Evolutionary conservation across 2,329 filamentous ascomycete genomes (phyloP).

Genomic region (Epichloe elymi): DNA sequence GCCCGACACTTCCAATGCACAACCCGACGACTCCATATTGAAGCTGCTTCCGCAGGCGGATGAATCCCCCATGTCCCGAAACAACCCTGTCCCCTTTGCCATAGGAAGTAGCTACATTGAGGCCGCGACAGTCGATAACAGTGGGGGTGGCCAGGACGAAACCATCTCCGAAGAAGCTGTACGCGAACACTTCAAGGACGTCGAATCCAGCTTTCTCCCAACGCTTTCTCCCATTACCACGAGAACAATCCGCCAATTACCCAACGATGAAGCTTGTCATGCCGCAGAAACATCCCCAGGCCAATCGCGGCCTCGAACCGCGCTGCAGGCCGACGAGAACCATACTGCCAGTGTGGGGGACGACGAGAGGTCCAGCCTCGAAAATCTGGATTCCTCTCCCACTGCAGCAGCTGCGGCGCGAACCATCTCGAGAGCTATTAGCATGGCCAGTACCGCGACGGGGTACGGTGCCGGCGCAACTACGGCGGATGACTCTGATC

Average conservation of each 20-base stretch:
- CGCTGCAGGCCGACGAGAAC: slow-evolving; percentile 5
- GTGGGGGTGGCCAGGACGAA: slow-evolving; percentile 23
- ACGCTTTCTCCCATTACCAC: slow-evolving; percentile 42
- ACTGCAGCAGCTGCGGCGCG: slow-evolving; percentile 41
- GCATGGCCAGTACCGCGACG: slow-evolving; percentile 25
- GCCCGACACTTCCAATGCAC: neutral
- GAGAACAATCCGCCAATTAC: slow-evolving; percentile 23
- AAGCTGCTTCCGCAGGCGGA: slow-evolving; percentile 9
- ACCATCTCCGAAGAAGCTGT: slow-evolving; percentile 40
- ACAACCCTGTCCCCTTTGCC: neutral
- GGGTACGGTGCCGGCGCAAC: slow-evolving; percentile 2
- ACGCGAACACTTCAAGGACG: slow-evolving; percentile 44
- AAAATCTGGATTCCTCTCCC: slow-evolving; percentile 43
- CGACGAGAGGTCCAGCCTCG: slow-evolving; percentile 36
- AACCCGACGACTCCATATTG: slow-evolving; percentile 7
- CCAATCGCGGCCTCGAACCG: slow-evolving; percentile 17
- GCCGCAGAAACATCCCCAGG: slow-evolving; percentile 37
- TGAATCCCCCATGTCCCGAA: slow-evolving; percentile 4
- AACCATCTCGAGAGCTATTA: slow-evolving; percentile 38
- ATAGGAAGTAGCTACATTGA: slow-evolving; percentile 31
- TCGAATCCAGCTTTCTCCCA: slow-evolving; percentile 53
- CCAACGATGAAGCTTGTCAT: slow-evolving; percentile 35
- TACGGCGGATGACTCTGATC: slow-evolving; percentile 9
- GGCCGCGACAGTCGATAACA: slow-evolving; percentile 23
- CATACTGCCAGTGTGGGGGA: slow-evolving; percentile 21